phyloP scores from a whole-genome alignment of 2,329 filamentous ascomycete species.

The Xylariaceae sp. region DNA sequence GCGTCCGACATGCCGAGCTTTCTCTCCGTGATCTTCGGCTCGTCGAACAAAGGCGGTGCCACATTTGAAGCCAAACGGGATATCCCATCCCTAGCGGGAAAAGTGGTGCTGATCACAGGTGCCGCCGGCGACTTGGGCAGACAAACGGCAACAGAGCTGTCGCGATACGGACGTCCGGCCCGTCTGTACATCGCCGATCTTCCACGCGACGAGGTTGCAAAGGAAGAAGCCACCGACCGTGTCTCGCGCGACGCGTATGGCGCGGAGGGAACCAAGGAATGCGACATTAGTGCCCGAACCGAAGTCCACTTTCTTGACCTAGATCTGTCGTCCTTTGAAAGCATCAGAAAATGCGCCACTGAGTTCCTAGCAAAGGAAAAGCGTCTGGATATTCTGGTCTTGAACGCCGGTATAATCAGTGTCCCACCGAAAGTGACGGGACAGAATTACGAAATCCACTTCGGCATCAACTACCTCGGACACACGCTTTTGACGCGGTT shows the following conservation, averaged over 20 bases:
- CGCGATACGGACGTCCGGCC: slow-evolving; percentile 11
- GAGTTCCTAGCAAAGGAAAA: background rate
- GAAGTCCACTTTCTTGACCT: background rate
- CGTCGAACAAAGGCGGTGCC: slow-evolving; percentile 8
- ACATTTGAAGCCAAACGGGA: slow-evolving; percentile 10
- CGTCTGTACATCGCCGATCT: slow-evolving; percentile 18
- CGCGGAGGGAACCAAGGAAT: background rate
- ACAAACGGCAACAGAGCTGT: slow-evolving; percentile 13
- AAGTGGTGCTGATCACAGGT: slow-evolving; percentile 10
- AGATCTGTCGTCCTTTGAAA: background rate
- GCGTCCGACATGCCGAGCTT: too few relatives aligned
- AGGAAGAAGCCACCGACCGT: slow-evolving; percentile 3
- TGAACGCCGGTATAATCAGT: slow-evolving; percentile 5
- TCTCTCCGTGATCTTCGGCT: slow-evolving; percentile 1
- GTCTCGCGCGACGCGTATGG: slow-evolving; percentile 9
- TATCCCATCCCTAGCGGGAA: slow-evolving; percentile 9
- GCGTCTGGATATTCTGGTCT: slow-evolving; percentile 3
- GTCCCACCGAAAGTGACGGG: background rate
- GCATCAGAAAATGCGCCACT: background rate
- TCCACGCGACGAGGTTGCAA: slow-evolving; percentile 6
- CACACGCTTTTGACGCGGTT: background rate
- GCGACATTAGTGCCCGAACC: background rate
- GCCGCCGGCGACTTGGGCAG: slow-evolving; percentile 8
- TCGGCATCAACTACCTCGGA: slow-evolving; percentile 6
- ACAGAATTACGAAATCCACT: slow-evolving; percentile 4